Base-by-base conservation (phyloP, 169 alveolate species). In the Eimeria acervulina region DNA sequence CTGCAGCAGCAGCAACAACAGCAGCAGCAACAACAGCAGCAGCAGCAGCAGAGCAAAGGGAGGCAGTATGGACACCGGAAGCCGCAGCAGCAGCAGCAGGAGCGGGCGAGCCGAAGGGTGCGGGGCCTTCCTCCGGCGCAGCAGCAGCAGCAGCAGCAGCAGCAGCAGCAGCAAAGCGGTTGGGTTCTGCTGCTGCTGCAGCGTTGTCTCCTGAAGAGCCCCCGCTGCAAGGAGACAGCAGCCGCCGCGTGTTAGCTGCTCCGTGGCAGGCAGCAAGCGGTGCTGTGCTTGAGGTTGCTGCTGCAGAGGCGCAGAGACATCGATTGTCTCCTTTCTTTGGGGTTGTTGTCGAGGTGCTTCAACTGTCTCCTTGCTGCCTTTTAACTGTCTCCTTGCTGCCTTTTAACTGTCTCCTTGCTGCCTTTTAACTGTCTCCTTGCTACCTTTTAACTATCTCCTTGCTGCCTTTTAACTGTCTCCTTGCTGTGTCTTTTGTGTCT, bases 201-300 rank as follows among this genome's bases (percentile, higher is more conserved):
- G 59, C 63, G 23, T 1, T 78, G n/a, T 36, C 23, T 31, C 89
- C 63, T 78, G 36, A 21, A 28, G 72, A 52, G 0, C 94, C 94
- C 26, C 95, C 95, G 23, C 88, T 90, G 42, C 87, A 36, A 2
- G 95, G 95, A 23, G 63, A 74, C 52, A 90, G 95, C 90, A 72
- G 90, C 90, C 10, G 33, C 33, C 51, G 90, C 1, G 76, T 90
- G 23, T 78, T 90, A n/a, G 95, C 95, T 6, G 95, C 95, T 1
- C n/a, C 33, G 31, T 90, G 95, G 95, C 95, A 90, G 40, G 90
- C 95, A 51, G 95, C 95, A 26, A 83, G 84, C 42, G 31, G 76
- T 21, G 61, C 61, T 42, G 40, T 59, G 13, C 19, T 90, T 23
- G 61, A 63, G 38, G 31, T 47, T 7, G 90, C 95, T 8, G 78